Percentiles rank a stretch among this genome's conserved stretches.
phyloP scores from a whole-genome alignment of 345 rosid genomes.

The Eucalyptus shirleyi region DNA sequence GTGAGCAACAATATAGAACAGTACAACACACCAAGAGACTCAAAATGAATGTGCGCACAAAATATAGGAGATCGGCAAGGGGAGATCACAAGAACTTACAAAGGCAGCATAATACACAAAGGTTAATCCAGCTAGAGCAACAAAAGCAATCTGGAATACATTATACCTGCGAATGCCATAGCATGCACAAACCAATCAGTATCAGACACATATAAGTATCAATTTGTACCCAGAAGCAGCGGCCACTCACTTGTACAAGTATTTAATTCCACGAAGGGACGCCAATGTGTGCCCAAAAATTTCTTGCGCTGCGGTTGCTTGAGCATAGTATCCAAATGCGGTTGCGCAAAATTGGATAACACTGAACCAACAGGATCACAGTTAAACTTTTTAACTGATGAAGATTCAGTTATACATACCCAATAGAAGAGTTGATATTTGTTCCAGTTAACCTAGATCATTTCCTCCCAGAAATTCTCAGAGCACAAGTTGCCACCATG shows the following conservation, averaged over 20 bases:
- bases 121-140: slow-evolving; percentile 76
- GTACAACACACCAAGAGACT: neutral
- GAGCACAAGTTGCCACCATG: neutral
- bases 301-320: slow-evolving; percentile 99
- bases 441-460: neutral
- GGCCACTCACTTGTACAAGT: slow-evolving; percentile 75
- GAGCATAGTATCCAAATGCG: slow-evolving; percentile 96
- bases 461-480: neutral
- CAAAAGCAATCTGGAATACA: slow-evolving; percentile 80
- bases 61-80: neutral
- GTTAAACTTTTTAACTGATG: neutral
- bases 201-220: neutral
- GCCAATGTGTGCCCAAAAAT: slow-evolving; percentile 97
- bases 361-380: slow-evolving; percentile 31
- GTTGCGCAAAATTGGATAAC: slow-evolving; percentile 94
- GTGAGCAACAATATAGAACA: neutral
- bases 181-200: neutral
- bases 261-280: slow-evolving; percentile 93
- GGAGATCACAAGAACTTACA: slow-evolving; percentile 32
- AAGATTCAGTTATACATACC: neutral
- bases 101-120: slow-evolving; percentile 75
- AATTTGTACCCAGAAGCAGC: neutral
- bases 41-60: neutral
- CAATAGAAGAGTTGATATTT: neutral
- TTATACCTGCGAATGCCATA: slow-evolving; percentile 53